phyloP scores from a whole-genome alignment of 352 stramenopile species.

The Pelagophyceae sp. region DNA sequence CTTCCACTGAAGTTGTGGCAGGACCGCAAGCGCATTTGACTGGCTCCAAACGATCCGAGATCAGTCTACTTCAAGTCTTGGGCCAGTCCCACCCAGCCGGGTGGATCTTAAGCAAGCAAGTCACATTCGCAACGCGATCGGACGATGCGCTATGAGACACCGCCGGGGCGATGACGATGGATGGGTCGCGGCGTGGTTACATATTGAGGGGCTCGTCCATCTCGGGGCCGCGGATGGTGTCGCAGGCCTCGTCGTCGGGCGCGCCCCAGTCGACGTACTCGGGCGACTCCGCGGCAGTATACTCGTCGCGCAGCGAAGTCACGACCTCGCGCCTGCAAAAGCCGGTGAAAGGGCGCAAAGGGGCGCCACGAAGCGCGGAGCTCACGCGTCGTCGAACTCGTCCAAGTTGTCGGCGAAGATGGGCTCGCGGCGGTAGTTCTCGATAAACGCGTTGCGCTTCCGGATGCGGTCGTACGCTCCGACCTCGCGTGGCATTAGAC shows the following conservation, averaged over 20 bases:
- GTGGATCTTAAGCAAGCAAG: too few species aligned
- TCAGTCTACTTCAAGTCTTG: too few species aligned
- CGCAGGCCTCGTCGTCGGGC: neutral
- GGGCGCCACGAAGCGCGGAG: too few species aligned
- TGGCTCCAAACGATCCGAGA: too few species aligned
- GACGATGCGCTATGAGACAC: too few species aligned
- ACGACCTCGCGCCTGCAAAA: slow-evolving; percentile 69
- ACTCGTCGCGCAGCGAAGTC: slow-evolving; percentile 65
- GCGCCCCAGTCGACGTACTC: slow-evolving; percentile 61
- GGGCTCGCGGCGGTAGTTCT: slow-evolving; percentile 95
- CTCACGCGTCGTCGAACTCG: slow-evolving; percentile 65
- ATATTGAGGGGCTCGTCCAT: too few species aligned
- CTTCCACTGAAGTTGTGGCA: too few species aligned
- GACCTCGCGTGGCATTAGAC: neutral
- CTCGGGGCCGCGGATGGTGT: neutral
- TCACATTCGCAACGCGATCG: too few species aligned
- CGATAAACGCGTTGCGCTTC: slow-evolving; percentile 95
- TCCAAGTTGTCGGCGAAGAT: slow-evolving; percentile 84
- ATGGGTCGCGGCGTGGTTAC: too few species aligned
- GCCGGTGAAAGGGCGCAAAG: neutral
- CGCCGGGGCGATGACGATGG: too few species aligned
- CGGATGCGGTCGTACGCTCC: slow-evolving; percentile 84
- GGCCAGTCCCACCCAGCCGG: too few species aligned
- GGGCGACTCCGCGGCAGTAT: slow-evolving; percentile 58
- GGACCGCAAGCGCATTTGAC: too few species aligned